A percentile compares a stretch with the other conserved stretches of the same genome.
Evolutionary conservation across 257 asterid genomes (phyloP).

Genomic region (Plantago major): DNA sequence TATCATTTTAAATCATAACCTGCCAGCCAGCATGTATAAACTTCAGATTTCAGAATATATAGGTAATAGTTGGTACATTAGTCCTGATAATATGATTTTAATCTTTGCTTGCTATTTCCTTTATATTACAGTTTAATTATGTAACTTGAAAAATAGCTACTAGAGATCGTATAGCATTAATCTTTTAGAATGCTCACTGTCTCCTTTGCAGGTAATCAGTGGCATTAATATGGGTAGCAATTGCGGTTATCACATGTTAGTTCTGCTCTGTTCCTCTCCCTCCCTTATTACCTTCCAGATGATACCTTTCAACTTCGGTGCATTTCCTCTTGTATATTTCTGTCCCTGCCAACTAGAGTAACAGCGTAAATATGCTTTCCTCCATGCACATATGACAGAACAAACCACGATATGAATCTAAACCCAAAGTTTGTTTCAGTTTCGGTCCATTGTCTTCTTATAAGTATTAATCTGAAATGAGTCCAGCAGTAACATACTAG

Average conservation of each 20-base stretch:
- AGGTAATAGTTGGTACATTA: too few species aligned
- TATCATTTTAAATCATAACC: too few species aligned
- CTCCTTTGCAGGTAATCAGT: constrained; percentile 65
- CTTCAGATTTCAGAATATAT: too few species aligned
- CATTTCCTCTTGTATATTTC: neutral
- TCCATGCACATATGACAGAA: neutral
- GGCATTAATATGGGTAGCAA: constrained; percentile 93
- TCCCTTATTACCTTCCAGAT: constrained; percentile 15
- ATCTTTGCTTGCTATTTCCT: too few species aligned
- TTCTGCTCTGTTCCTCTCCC: constrained; percentile 20
- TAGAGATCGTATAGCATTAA: neutral
- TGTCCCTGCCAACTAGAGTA: constrained; percentile 1
- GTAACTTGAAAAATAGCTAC: neutral
- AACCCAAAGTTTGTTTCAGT: neutral
- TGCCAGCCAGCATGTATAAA: too few species aligned
- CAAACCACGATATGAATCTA: too few species aligned
- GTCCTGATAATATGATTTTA: too few species aligned
- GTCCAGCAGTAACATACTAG: neutral
- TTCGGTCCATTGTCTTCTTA: neutral
- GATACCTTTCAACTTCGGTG: constrained; percentile 4
- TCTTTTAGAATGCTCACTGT: constrained; percentile 11
- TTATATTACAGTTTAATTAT: too few species aligned
- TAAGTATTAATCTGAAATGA: constrained; percentile 4
- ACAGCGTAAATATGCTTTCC: constrained; percentile 1
- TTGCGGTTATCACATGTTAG: constrained; percentile 81